Evolutionary conservation across 164 flowering plant species (phyloP).

Genomic region (Berberis thunbergii): DNA sequence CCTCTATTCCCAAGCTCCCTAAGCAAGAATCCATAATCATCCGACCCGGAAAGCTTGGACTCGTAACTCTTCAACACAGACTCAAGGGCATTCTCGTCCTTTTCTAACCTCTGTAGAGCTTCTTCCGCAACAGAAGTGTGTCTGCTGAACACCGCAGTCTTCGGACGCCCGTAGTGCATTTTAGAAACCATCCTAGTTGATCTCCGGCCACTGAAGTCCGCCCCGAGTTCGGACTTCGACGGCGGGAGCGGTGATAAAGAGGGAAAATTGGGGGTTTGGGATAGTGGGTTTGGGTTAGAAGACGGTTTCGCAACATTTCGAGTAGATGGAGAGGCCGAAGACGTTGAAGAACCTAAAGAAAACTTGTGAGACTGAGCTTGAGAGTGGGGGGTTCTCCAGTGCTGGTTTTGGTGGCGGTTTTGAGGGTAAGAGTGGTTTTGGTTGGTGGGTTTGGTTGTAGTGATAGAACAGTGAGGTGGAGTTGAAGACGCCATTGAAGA

Average conservation of each 20-base stretch:
- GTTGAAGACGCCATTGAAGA: conserved; percentile 60
- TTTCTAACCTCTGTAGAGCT: conserved; percentile 32
- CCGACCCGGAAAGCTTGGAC: conserved; percentile 50
- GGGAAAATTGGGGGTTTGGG: conserved; percentile 15
- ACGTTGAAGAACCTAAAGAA: conserved; percentile 16
- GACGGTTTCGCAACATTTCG: conserved; percentile 16
- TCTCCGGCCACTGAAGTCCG: conserved; percentile 75
- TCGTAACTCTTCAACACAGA: conserved; percentile 36
- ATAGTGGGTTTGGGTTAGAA: not conserved
- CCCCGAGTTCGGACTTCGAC: conserved; percentile 36
- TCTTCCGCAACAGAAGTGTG: conserved; percentile 67
- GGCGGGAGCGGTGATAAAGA: conserved; percentile 24
- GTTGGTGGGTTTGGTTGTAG: conserved; percentile 37
- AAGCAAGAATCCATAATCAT: conserved; percentile 72
- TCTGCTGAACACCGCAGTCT: conserved; percentile 26
- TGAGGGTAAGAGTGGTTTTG: conserved; percentile 34
- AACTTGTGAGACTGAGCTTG: conserved; percentile 20
- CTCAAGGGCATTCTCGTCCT: conserved; percentile 21
- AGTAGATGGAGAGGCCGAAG: conserved; percentile 12
- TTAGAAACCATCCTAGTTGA: conserved; percentile 91
- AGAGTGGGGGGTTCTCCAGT: conserved; percentile 10
- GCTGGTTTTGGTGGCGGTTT: conserved; percentile 17
- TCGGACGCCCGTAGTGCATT: conserved; percentile 71
- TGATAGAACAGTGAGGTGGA: conserved; percentile 58
- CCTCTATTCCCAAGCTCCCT: conserved; percentile 83